These are phyloP conservation scores for Yamadazyma endophytica DNA, from an alignment of 805 yeast species.

Conservation along the genomic window DNA sequence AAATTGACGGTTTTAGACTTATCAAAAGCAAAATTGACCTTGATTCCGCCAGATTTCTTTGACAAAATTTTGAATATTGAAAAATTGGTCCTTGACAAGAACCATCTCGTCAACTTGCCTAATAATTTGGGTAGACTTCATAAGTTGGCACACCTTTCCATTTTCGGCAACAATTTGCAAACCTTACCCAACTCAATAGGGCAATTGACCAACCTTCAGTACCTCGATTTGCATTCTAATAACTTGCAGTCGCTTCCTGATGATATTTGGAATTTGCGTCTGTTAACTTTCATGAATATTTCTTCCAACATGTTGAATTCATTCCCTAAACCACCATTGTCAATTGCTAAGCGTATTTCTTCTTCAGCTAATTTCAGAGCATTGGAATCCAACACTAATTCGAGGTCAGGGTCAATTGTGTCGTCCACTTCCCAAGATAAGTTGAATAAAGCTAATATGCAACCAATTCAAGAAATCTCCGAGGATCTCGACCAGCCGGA, in stretches of 20 bases:
- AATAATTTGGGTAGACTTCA: slow-evolving; percentile 56
- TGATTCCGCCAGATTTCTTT: slow-evolving; percentile 63
- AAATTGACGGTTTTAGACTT: slow-evolving; percentile 70
- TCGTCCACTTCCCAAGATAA: too few species aligned
- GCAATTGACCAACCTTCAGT: slow-evolving; percentile 51
- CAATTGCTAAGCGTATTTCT: slow-evolving; percentile 28
- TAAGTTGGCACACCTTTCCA: slow-evolving; percentile 62
- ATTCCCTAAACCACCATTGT: slow-evolving; percentile 50
- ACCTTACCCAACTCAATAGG: slow-evolving; percentile 66
- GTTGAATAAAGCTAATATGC: background rate
- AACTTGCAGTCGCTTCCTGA: slow-evolving; percentile 67
- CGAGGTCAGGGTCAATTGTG: too few species aligned
- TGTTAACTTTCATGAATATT: slow-evolving; percentile 58
- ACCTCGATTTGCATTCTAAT: slow-evolving; percentile 79
- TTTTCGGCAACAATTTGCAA: slow-evolving; percentile 71
- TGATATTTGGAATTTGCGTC: slow-evolving; percentile 60
- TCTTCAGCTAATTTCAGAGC: slow-evolving; percentile 21
- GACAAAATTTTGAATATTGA: slow-evolving; percentile 62
- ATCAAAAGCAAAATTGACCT: slow-evolving; percentile 76
- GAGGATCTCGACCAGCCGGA: too few species aligned
- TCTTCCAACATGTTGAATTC: slow-evolving; percentile 67
- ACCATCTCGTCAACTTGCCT: slow-evolving; percentile 77
- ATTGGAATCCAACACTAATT: too few species aligned
- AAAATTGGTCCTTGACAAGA: slow-evolving; percentile 71
- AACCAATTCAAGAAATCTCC: slow-evolving; percentile 3